phyloP scores from a whole-genome alignment of 2,329 filamentous ascomycete species.

The Celoporthe dispersa region DNA sequence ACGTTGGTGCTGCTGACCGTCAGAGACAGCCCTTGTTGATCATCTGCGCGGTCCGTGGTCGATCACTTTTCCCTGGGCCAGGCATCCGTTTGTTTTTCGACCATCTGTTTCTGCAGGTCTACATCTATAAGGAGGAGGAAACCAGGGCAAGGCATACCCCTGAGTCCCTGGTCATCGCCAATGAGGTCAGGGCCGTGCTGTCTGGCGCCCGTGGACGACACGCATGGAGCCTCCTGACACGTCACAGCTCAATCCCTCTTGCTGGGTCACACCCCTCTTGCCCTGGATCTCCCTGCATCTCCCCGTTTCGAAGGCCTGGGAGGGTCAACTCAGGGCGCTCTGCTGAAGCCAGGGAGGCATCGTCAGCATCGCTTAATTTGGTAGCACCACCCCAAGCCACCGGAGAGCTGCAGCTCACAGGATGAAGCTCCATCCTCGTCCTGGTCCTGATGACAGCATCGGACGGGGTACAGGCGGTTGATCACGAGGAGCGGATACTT shows the following conservation, averaged over 20 bases:
- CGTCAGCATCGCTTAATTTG: slow-evolving; percentile 20
- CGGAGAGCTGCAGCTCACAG: slow-evolving; percentile 27
- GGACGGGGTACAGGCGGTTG: slow-evolving; percentile 15
- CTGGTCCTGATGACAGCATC: slow-evolving; percentile 10
- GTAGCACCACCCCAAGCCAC: slow-evolving; percentile 27
- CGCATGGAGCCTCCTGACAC: slow-evolving; percentile 8
- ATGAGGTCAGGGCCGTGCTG: neutral
- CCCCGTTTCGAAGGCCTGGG: neutral
- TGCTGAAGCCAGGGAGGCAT: neutral
- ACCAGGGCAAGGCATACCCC: neutral
- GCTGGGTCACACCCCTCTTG: neutral
- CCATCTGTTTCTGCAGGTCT: neutral
- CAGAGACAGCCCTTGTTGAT: neutral
- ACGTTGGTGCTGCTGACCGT: neutral
- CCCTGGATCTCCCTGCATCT: neutral
- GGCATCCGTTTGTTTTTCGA: neutral
- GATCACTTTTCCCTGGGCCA: neutral
- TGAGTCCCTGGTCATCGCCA: neutral
- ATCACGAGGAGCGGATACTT: slow-evolving; percentile 12
- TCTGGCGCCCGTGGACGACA: neutral
- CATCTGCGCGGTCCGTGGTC: neutral
- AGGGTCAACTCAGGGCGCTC: neutral
- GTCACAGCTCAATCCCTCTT: neutral
- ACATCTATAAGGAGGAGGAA: neutral
- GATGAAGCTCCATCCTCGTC: neutral